Conservation (phyloP, 1,284 basidiomycete species). For the Coniferiporia weirii region DNA sequence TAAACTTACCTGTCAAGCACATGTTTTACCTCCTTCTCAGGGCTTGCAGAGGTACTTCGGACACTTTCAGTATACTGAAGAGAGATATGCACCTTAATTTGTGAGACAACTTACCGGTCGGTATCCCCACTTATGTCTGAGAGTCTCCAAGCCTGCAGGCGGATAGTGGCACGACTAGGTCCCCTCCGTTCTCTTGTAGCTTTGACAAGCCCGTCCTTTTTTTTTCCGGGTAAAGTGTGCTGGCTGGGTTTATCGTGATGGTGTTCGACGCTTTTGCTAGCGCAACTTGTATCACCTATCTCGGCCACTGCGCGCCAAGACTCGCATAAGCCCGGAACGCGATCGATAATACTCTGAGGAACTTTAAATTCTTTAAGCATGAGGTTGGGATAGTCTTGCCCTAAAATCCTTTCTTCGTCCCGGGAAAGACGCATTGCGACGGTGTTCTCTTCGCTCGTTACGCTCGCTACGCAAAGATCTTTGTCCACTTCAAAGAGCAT, state of each 20-base stretch:
- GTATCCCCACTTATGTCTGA: background rate
- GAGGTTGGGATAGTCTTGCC: background rate
- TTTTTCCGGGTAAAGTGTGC: too few relatives aligned
- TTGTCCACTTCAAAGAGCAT: conserved; percentile 1
- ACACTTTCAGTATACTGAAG: background rate
- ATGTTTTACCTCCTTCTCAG: background rate
- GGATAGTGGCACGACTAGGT: background rate
- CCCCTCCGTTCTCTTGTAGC: background rate
- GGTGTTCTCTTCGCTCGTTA: background rate
- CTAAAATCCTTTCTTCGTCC: background rate
- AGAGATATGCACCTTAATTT: background rate
- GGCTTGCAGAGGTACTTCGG: background rate
- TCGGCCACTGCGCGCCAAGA: background rate
- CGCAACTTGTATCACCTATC: background rate
- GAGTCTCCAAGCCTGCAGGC: background rate
- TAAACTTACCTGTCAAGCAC: background rate
- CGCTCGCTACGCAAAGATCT: background rate
- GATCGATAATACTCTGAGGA: background rate
- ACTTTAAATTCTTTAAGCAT: background rate
- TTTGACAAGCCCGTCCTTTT: background rate
- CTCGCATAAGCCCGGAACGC: background rate
- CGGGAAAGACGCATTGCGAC: background rate
- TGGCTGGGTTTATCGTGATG: too few relatives aligned
- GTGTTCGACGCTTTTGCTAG: too few relatives aligned
- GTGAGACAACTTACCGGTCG: background rate